Conservation (phyloP, 2,329 filamentous ascomycete species). For the Lecanicillium sp. region DNA sequence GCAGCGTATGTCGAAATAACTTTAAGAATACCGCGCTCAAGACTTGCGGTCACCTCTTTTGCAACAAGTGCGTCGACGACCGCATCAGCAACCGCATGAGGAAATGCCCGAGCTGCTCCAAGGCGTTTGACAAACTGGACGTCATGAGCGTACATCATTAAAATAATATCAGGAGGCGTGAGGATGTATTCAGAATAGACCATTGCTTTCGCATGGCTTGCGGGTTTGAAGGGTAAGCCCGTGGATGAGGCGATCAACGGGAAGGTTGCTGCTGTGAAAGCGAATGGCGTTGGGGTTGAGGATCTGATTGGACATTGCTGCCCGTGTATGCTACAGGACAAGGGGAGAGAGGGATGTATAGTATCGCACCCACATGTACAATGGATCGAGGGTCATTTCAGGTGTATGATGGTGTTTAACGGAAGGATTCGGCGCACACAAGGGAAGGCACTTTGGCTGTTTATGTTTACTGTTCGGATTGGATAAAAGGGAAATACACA, state of each 20-base stretch:
- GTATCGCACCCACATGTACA: constrained; percentile 73
- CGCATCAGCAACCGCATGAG: constrained; percentile 82
- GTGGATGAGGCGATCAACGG: no score
- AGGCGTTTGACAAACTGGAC: constrained; percentile 85
- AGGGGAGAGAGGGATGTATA: constrained; percentile 7
- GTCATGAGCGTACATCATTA: constrained; percentile 64
- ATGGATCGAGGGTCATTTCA: constrained; percentile 68
- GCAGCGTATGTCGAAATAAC: constrained; percentile 84
- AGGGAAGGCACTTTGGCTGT: no score
- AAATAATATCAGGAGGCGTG: not conserved
- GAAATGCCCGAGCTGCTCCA: constrained; percentile 92
- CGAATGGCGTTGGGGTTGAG: no score
- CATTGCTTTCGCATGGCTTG: not conserved
- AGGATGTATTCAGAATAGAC: not conserved
- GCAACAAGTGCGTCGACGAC: constrained; percentile 82
- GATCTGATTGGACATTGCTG: constrained; percentile 15
- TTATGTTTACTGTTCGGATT: no score
- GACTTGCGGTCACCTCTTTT: constrained; percentile 92
- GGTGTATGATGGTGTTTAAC: constrained; percentile 4
- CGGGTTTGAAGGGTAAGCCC: no score
- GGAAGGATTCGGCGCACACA: not conserved
- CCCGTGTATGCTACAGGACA: constrained; percentile 15
- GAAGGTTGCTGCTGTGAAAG: no score
- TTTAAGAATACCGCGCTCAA: constrained; percentile 94
- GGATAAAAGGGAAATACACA: no score